These are phyloP conservation scores for Fusarium globosum DNA, from an alignment of 2,329 filamentous ascomycete genomes.

Conservation along the genomic window DNA sequence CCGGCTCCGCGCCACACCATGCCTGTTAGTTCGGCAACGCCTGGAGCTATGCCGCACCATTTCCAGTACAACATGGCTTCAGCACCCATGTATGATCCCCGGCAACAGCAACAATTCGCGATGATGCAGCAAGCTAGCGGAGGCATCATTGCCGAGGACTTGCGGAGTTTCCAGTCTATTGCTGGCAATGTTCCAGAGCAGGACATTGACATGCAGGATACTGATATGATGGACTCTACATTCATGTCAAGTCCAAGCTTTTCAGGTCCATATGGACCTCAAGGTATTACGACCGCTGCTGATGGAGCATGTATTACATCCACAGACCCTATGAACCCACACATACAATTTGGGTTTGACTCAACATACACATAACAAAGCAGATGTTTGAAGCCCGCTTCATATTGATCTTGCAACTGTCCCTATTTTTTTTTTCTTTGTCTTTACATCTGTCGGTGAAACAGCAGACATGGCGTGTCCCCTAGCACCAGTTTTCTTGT, in stretches of 20 bases:
- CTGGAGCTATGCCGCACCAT: constrained; percentile 37
- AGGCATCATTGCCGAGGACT: constrained; percentile 53
- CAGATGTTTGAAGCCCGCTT: not conserved
- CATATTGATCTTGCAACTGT: not conserved
- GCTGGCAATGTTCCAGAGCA: constrained; percentile 46
- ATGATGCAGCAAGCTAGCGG: constrained; percentile 46
- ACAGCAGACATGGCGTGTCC: not conserved
- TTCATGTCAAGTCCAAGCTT: constrained; percentile 40
- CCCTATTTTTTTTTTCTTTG: constrained; percentile 8
- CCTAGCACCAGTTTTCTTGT: not conserved
- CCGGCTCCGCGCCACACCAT: constrained; percentile 43
- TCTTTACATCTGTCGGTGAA: constrained; percentile 7
- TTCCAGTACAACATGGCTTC: constrained; percentile 40
- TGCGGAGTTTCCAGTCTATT: constrained; percentile 50
- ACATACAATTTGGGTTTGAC: constrained; percentile 29
- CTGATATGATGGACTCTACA: constrained; percentile 47
- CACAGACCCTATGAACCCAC: constrained; percentile 29
- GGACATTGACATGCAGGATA: constrained; percentile 52
- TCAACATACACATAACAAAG: constrained; percentile 18
- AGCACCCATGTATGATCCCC: constrained; percentile 45
- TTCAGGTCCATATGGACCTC: constrained; percentile 36
- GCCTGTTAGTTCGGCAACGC: constrained; percentile 25
- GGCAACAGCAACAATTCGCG: constrained; percentile 47
- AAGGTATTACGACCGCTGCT: constrained; percentile 38
- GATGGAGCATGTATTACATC: constrained; percentile 39